Percentiles rank a stretch among this genome's conserved stretches.
Evolutionary conservation across 768 basidiomycete species (phyloP).

Genomic region (Leucosporidium scottii): DNA sequence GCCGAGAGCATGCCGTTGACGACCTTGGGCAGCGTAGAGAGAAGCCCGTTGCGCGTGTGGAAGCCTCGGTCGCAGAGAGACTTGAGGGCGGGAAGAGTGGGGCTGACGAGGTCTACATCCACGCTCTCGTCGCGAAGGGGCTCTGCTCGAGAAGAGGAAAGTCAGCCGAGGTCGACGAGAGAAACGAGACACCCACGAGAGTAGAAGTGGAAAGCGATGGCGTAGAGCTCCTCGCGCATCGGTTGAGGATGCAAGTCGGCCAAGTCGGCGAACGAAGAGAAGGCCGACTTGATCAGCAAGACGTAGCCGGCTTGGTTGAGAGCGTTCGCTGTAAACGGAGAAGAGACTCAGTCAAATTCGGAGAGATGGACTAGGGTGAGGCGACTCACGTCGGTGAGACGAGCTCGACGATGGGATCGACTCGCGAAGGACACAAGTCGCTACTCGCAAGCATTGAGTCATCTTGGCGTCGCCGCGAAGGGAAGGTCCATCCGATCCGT

Average conservation of each 20-base stretch:
- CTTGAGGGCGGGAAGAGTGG: conserved; percentile 74
- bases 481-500: conserved; percentile 4
- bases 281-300: conserved; percentile 55
- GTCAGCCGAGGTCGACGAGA: background rate
- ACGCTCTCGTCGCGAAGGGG: conserved; percentile 78
- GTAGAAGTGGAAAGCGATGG: conserved; percentile 71
- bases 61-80: conserved; percentile 52
- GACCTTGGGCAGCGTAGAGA: conserved; percentile 56
- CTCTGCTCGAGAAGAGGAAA: conserved; percentile 47
- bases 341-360: background rate
- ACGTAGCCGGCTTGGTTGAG: conserved; percentile 51
- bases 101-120: conserved; percentile 68
- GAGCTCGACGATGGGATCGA: conserved; percentile 49
- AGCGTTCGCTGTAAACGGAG: conserved; percentile 42
- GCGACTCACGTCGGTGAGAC: conserved; percentile 33
- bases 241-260: conserved; percentile 53
- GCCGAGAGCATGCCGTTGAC: conserved; percentile 57
- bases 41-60: conserved; percentile 43
- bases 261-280: conserved; percentile 58
- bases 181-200: conserved; percentile 49
- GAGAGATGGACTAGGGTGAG: background rate
- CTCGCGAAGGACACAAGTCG: conserved; percentile 69
- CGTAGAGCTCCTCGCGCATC: conserved; percentile 67
- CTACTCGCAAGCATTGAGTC: conserved; percentile 71
- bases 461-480: conserved; percentile 34